Evolutionary conservation across 352 stramenopile genomes (phyloP).

Genomic region (Phytophthora sojae): DNA sequence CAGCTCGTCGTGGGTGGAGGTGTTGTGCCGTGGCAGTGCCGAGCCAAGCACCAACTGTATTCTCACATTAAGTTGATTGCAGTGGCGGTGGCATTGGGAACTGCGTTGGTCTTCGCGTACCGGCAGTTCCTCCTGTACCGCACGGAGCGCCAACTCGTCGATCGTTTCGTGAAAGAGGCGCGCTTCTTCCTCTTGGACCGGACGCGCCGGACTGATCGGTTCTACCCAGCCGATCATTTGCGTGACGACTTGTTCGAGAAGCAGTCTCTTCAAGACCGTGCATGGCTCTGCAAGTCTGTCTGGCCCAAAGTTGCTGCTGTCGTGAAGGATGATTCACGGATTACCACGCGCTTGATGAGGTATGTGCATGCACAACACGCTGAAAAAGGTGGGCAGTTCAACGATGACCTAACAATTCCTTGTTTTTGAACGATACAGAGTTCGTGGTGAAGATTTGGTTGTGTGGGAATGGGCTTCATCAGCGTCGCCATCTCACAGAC

Average conservation of each 20-base stretch:
- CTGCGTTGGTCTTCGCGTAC: conserved; percentile 42
- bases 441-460: conserved; percentile 51
- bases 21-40: conserved; percentile 62
- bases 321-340: conserved; percentile 64
- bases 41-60: conserved; percentile 58
- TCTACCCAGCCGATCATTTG: conserved; percentile 65
- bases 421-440: conserved; percentile 25
- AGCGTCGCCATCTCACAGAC: conserved; percentile 43
- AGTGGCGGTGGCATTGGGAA: conserved; percentile 39
- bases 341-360: conserved; percentile 50
- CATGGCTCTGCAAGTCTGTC: conserved; percentile 60
- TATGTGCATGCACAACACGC: conserved; percentile 30
- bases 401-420: not conserved
- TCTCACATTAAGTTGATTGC: conserved; percentile 51
- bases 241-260: conserved; percentile 71
- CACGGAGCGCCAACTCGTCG: conserved; percentile 56
- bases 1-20: conserved; percentile 54
- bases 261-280: conserved; percentile 49
- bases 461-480: conserved; percentile 74
- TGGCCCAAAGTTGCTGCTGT: conserved; percentile 67
- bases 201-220: conserved; percentile 42
- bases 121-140: conserved; percentile 49
- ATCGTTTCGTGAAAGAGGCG: conserved; percentile 76
- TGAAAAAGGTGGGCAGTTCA: no score
- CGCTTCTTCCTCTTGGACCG: conserved; percentile 66